These are phyloP conservation scores for Fagopyrum tataricum DNA, from an alignment of 148 eudicot genomes.

Conservation along the genomic window DNA sequence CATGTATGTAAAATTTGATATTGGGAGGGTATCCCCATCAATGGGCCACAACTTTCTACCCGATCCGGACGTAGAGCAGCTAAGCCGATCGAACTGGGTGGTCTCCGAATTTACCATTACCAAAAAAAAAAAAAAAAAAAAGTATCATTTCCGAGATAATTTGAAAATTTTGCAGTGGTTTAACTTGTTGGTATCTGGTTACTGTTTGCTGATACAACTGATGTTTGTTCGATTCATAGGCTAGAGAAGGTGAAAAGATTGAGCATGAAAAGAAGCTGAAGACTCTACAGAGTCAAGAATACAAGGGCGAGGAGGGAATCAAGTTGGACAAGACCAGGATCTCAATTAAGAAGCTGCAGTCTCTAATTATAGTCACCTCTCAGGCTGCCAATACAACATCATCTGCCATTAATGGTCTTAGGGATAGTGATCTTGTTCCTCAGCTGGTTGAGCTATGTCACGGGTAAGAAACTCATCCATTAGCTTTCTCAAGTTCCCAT, in stretches of 20 bases:
- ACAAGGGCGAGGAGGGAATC: constrained; percentile 60
- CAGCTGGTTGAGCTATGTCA: constrained; percentile 89
- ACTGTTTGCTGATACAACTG: not conserved
- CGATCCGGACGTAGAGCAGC: too few relatives aligned
- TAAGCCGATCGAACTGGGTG: too few relatives aligned
- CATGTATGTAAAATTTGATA: too few relatives aligned
- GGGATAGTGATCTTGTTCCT: constrained; percentile 83
- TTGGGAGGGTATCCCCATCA: too few relatives aligned
- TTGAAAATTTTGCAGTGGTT: too few relatives aligned
- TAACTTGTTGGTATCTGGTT: too few relatives aligned
- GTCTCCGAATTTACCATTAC: too few relatives aligned
- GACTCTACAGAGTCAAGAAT: constrained; percentile 69
- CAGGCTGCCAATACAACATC: constrained; percentile 90
- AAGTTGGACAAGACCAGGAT: constrained; percentile 89
- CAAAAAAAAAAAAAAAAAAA: too few relatives aligned
- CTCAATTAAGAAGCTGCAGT: constrained; percentile 66
- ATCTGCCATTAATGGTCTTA: constrained; percentile 55
- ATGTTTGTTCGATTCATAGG: constrained; percentile 36
- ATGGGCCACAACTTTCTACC: too few relatives aligned
- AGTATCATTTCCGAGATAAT: too few relatives aligned
- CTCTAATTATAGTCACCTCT: constrained; percentile 77
- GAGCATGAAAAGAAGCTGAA: constrained; percentile 83
- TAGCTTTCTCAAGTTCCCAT: too few relatives aligned
- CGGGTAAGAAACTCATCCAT: constrained; percentile 43
- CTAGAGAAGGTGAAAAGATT: constrained; percentile 86